These are phyloP conservation scores for Boletus insuetus DNA, from an alignment of 768 basidiomycete species.

Conservation along the genomic window DNA sequence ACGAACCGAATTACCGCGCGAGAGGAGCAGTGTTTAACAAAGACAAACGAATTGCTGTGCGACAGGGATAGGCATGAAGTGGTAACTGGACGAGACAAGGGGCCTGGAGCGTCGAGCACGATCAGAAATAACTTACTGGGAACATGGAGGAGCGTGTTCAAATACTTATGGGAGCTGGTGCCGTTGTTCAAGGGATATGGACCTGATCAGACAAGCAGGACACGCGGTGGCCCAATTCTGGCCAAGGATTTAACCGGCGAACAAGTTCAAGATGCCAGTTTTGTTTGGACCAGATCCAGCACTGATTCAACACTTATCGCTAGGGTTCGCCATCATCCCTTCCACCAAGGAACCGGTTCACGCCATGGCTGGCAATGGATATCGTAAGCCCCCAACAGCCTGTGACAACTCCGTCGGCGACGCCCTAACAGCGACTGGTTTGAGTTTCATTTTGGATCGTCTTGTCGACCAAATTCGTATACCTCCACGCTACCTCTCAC, in stretches of 20 bases:
- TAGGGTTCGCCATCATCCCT: constrained; percentile 1
- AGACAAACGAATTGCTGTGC: constrained; percentile 1
- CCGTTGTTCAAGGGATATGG: constrained; percentile 27
- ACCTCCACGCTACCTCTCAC: constrained; percentile 20
- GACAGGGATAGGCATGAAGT: constrained; percentile 31
- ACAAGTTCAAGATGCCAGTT: constrained; percentile 3
- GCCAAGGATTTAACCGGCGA: constrained; percentile 24
- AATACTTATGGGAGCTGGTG: constrained; percentile 30
- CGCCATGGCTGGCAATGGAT: constrained; percentile 1
- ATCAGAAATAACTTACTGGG: constrained; percentile 30
- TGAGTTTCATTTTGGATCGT: constrained; percentile 32
- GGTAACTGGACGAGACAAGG: background rate
- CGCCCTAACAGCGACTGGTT: constrained; percentile 27
- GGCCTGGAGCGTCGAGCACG: constrained; percentile 8
- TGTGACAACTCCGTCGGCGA: constrained; percentile 18
- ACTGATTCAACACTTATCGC: constrained; percentile 5
- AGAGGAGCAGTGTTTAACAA: constrained; percentile 4
- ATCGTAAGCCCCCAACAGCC: background rate
- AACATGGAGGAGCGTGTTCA: constrained; percentile 27
- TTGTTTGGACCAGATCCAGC: constrained; percentile 14
- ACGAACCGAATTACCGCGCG: constrained; percentile 10
- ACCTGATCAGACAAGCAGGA: constrained; percentile 22
- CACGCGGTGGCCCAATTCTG: constrained; percentile 28
- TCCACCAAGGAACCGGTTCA: constrained; percentile 19
- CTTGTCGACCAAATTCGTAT: constrained; percentile 18